Evolutionary conservation across 768 basidiomycete genomes (phyloP).

Genomic region (Mycena belliarum): DNA sequence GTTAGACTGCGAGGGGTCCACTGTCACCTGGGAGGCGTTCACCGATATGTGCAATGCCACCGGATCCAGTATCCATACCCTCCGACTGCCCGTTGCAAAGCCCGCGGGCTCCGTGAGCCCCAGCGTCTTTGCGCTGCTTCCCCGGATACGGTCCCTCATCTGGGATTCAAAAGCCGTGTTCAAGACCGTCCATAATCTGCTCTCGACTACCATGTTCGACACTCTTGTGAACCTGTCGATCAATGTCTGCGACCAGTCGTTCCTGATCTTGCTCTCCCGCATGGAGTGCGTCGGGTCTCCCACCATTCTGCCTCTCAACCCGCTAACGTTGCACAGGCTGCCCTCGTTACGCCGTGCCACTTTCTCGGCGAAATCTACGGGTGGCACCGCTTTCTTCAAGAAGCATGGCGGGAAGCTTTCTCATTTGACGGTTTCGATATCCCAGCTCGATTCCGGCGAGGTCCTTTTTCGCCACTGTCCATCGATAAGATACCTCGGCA

Average conservation of each 20-base stretch:
- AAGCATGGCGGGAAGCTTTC: slow-evolving; percentile 5
- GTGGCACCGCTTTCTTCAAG: not conserved
- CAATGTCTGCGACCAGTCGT: not conserved
- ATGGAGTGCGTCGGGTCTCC: not conserved
- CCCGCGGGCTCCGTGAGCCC: not conserved
- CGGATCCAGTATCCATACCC: not conserved
- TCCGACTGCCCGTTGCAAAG: not conserved
- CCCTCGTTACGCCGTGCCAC: not conserved
- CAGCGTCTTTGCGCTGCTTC: not conserved
- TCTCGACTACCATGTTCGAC: not conserved
- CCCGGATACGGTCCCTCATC: not conserved
- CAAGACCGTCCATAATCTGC: not conserved
- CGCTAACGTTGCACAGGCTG: not conserved
- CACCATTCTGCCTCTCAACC: not conserved
- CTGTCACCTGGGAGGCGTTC: not conserved
- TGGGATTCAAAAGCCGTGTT: not conserved
- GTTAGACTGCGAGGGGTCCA: not conserved
- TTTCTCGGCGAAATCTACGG: not conserved
- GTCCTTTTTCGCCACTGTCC: not conserved
- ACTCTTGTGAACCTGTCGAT: not conserved
- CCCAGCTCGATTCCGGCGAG: not conserved
- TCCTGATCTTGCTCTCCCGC: not conserved
- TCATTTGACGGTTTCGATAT: not conserved
- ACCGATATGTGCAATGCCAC: not conserved
- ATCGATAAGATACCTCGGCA: not conserved